A percentile compares a stretch with the other conserved stretches of the same genome.
Conservation (phyloP, 2,329 filamentous ascomycete genomes). For the Zelopaecilomyces penicillatus region DNA sequence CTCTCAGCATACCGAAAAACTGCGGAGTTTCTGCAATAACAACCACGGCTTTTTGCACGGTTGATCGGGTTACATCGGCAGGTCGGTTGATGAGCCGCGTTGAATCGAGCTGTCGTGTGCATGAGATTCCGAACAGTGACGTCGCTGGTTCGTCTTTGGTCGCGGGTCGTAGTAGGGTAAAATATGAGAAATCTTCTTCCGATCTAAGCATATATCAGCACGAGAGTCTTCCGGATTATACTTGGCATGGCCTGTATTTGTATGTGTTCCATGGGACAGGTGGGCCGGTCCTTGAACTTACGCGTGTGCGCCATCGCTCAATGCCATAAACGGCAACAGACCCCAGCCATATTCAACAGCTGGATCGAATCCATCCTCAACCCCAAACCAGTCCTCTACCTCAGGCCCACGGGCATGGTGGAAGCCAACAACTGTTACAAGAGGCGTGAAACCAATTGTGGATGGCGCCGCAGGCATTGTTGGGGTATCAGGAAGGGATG, state of each 20-base stretch:
- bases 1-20: constrained; percentile 80
- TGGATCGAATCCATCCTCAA: constrained; percentile 65
- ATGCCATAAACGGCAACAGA: constrained; percentile 88
- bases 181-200: constrained; percentile 96
- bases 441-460: constrained; percentile 46
- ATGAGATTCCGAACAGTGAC: constrained; percentile 92
- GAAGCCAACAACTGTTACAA: constrained; percentile 75
- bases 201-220: constrained; percentile 43
- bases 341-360: constrained; percentile 82
- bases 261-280: neutral
- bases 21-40: constrained; percentile 88
- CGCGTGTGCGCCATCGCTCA: constrained; percentile 93
- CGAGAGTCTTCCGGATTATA: neutral
- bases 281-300: constrained; percentile 36
- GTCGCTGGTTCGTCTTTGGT: constrained; percentile 50
- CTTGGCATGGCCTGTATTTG: neutral
- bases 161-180: constrained; percentile 69
- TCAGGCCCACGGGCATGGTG: constrained; percentile 85
- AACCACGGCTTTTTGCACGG: constrained; percentile 95
- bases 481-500: constrained; percentile 25
- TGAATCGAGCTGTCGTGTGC: constrained; percentile 83
- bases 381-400: constrained; percentile 86
- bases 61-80: constrained; percentile 88
- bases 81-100: constrained; percentile 68
- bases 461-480: constrained; percentile 21